Conservation (phyloP, 345 rosid genomes). For the Gossypium ekmanianum region DNA sequence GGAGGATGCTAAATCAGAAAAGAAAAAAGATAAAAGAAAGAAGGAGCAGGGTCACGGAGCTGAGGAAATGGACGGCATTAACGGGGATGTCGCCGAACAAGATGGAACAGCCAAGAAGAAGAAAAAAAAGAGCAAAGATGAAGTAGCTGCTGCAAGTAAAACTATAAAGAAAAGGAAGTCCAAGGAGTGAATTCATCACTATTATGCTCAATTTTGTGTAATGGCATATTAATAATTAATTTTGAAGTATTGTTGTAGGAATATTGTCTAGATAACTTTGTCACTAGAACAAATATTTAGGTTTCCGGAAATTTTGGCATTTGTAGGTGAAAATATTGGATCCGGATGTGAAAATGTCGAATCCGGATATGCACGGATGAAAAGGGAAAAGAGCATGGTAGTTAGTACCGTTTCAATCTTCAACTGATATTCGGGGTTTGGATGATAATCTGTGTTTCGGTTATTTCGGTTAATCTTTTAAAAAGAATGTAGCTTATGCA, state of each 20-base stretch:
- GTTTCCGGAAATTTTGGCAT: background rate
- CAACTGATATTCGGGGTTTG: no score
- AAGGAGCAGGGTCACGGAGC: slow-evolving; percentile 25
- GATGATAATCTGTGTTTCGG: no score
- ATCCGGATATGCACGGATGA: no score
- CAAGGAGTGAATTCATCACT: background rate
- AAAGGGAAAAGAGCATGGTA: no score
- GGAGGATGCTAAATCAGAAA: slow-evolving; percentile 41
- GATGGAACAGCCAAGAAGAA: slow-evolving; percentile 37
- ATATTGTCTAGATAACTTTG: background rate
- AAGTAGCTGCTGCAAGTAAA: slow-evolving; percentile 24
- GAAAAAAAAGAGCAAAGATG: slow-evolving; percentile 44
- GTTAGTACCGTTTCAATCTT: no score
- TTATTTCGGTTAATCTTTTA: no score
- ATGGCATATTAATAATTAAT: background rate
- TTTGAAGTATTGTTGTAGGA: background rate
- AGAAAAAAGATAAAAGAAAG: slow-evolving; percentile 49
- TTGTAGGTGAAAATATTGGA: background rate
- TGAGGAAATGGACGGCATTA: slow-evolving; percentile 27
- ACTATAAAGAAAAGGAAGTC: slow-evolving; percentile 47
- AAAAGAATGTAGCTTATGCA: no score
- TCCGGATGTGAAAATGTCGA: background rate
- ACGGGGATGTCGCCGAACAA: slow-evolving; percentile 23
- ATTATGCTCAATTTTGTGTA: slow-evolving; percentile 10
- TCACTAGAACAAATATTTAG: background rate